Conservation (phyloP, 1,284 basidiomycete species). For the Pholiota adiposa region DNA sequence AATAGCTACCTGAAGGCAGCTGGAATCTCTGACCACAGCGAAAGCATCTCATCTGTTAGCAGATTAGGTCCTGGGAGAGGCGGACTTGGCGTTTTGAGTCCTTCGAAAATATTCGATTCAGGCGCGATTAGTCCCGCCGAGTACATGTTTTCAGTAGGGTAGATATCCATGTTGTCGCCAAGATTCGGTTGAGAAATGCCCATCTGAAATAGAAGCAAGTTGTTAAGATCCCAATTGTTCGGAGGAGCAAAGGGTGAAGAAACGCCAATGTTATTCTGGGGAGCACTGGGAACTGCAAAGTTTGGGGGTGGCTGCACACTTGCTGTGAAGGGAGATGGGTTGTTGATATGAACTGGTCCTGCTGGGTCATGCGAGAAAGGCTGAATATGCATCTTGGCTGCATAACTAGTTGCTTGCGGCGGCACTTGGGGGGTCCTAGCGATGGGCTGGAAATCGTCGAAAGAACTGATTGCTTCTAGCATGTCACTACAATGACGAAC, state of each 20-base stretch:
- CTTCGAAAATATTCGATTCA: constrained; percentile 3
- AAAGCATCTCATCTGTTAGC: constrained; percentile 5
- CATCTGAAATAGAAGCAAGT: constrained; percentile 6
- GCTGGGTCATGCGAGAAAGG: neutral
- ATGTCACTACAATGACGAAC: constrained; percentile 25
- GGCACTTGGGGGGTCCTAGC: neutral
- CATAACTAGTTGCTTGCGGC: neutral
- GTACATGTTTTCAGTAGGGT: neutral
- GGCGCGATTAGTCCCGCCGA: constrained; percentile 1
- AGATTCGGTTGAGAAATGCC: neutral
- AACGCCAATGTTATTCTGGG: neutral
- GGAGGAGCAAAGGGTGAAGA: neutral
- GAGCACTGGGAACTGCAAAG: neutral
- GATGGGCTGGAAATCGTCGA: constrained; percentile 17
- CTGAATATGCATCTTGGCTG: neutral
- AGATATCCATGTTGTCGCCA: constrained; percentile 5
- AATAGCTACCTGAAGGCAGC: constrained; percentile 17
- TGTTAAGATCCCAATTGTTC: constrained; percentile 8
- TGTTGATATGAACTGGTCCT: neutral
- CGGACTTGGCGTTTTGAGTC: neutral
- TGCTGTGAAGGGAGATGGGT: neutral
- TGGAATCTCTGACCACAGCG: constrained; percentile 20
- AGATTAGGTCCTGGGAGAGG: neutral
- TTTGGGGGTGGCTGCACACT: neutral
- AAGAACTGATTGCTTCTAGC: constrained; percentile 24